Base-by-base conservation (phyloP, 352 stramenopile genomes). In the Globisporangium viniferum region DNA sequence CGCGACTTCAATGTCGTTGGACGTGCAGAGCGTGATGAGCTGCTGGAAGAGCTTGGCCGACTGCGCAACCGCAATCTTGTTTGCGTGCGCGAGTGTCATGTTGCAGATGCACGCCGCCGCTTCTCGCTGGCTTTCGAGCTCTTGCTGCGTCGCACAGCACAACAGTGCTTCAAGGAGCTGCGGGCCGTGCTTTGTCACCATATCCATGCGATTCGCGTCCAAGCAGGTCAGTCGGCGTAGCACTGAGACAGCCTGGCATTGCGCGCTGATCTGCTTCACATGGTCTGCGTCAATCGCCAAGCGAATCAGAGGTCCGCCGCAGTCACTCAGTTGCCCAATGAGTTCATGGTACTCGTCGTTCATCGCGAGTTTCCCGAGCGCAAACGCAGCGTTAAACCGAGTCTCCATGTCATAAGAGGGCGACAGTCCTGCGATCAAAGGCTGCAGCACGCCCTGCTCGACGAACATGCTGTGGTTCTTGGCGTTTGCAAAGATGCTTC, bases 301-400 rank as follows among this genome's bases (percentile, higher is more conserved):
- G 31, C 76, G 71, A 29, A 93, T 89, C 0, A 91, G 59, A 10
- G 78, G 75, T 8, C 67, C 72, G 5, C 81, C 79, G 59, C 73
- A 82, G 41, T 90, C 70, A 48, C 84, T 90, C 9, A 78, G 64
- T 20, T 84, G 53, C 5, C 78, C 81, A 39, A 96, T 85, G 3
- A 82, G 76, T 48, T 88, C 80, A 48, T 95, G 79, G 31, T 92
- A 88, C 14, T 66, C 72, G 20, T 78, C 79, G 67, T 95, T 90
- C 69, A 90, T 91, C 6, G 94, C 85, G 24, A 99, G 84, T 72
- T 98, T 99, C 29, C 93, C 96, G 15, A 98, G 81, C 9, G 92
- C 85, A 71, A 97, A 99, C 33, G 91, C 90, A 0, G 94, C 90
- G 68, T 98, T 95, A 68, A 98, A 97, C 20, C 93, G 88, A 46